Evolutionary conservation across 164 flowering plant genomes (phyloP), one percentile per base, ranked within the genome.

Genomic region (Chimonanthus salicifolius): DNA sequence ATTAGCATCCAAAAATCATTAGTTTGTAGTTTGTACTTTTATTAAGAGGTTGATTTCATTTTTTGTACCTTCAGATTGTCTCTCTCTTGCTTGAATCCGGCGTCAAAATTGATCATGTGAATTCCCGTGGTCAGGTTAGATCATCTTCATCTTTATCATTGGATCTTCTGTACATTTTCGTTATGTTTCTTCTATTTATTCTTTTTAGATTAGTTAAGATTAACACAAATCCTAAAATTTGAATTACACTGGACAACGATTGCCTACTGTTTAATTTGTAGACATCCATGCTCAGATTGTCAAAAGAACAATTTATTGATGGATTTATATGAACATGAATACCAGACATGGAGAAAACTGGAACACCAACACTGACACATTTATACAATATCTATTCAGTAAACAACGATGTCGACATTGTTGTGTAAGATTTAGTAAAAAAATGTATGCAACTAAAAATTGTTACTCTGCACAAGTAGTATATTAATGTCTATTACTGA

Each of bases 101-200:
- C 21, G 98, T 92, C 6, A 97, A 94, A 78, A 90, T 90, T 67
- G 89, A 94, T 81, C 88, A 92, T 74, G 84, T 92, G 81, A 94
- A 94, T 80, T 92, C 91, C 71, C 94, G 97, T 49, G 98, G 98
- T 58, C 98, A 94, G 96, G 98, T 92, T 77, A 75, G 6, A 5
- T 70, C 46, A 18, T 33, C 33, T 15, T 47, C 70, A 47, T 15
- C 33, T 33, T 33, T 33, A 33, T 33, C 33, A 33, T 33, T 33
- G 33, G 33, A 1, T 66, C 16, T 45, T 44, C 45, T 54, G 33
- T 33, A 33, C 33, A 54, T 54, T 54, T 54, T 54, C 60, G 3
- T 4, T 11, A 9, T 54, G 11, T 9, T n/a, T 13, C 60, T 54
- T 54, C 16, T n/a, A 4, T 13, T 54, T 54, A 54, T 54, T n/a